Conservation (phyloP, 2,329 filamentous ascomycete genomes). For the Chaetothyriales sp. region DNA sequence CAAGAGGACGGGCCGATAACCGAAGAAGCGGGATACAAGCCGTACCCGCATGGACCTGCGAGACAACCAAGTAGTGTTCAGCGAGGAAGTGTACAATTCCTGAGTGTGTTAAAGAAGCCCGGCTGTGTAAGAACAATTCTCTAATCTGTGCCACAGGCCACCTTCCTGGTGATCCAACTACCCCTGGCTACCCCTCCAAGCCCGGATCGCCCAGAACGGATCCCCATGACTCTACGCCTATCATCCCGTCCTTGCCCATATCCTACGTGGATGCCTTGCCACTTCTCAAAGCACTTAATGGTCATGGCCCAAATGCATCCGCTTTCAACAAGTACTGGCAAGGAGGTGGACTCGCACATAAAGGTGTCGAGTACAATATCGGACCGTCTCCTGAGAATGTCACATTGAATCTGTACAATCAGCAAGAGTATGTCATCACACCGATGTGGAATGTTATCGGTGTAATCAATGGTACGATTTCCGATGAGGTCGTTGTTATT, state of each 20-base stretch:
- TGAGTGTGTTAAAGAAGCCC: constrained; percentile 41
- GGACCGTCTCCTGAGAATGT: constrained; percentile 60
- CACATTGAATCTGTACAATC: constrained; percentile 57
- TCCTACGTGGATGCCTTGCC: constrained; percentile 78
- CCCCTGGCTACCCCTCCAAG: constrained; percentile 83
- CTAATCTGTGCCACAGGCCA: constrained; percentile 27
- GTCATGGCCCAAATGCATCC: constrained; percentile 62
- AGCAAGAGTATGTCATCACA: constrained; percentile 68
- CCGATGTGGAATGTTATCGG: constrained; percentile 87
- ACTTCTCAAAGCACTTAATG: constrained; percentile 78
- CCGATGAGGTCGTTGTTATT: constrained; percentile 72
- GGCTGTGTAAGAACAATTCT: constrained; percentile 2
- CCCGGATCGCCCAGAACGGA: constrained; percentile 67
- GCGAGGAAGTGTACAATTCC: constrained; percentile 68
- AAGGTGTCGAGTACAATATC: constrained; percentile 70
- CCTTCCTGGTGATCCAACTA: constrained; percentile 63
- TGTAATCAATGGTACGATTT: constrained; percentile 64
- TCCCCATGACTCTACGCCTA: constrained; percentile 54
- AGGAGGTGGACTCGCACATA: constrained; percentile 57
- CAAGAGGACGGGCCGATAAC: constrained; percentile 74
- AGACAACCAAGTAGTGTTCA: constrained; percentile 81
- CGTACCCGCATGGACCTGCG: constrained; percentile 75
- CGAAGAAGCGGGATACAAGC: constrained; percentile 60
- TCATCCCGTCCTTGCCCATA: constrained; percentile 80
- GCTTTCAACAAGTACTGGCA: constrained; percentile 62